Base-by-base conservation (phyloP, 2,329 filamentous ascomycete species). In the Stemphylium beticola region DNA sequence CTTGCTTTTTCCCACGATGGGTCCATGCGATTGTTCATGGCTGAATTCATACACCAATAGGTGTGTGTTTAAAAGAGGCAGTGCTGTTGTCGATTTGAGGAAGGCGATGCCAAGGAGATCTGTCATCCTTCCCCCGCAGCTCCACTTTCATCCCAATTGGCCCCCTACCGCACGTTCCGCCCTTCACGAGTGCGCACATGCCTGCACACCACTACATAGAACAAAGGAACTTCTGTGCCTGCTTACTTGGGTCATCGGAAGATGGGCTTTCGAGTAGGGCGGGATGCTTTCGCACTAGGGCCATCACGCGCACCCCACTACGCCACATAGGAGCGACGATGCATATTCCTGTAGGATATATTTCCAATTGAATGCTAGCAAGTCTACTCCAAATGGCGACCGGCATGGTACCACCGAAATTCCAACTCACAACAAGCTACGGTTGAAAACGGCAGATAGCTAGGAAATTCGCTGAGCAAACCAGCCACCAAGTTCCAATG, bases 71-170 rank as follows among this genome's bases (percentile, higher is more conserved):
- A 20, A 32, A 32, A 31, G 31, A 52, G 49, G 55, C 52, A 45
- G 55, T 46, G 47, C 26, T 38, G 45, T 51, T 46, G 17, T 24
- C 29, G 31, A 32, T 26, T 20, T 49, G 46, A 39, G 38, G 34
- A 32, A 37, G 39, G 44, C 49, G 36, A 45, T 48, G 55, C 43
- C 44, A 56, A 54, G 49, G 37, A 26, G 11, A 44, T 49, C 44
- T 44, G 60, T 53, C 58, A 61, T 48, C 38, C 33, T 60, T 55
- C 55, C 57, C 20, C 60, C 60, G 54, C 60, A 52, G 47, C 53
- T 57, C 42, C 51, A 44, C 42, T 32, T 26, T 41, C 9, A 26
- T 45, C 47, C 22, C 42, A 33, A 34, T 44, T 49, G 43, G 29
- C 39, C 45, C 33, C 18, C 24, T 20, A 20, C 31, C 24, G 15